phyloP scores from a whole-genome alignment of 441 rosid genomes.

The Adansonia rubrostipa region DNA sequence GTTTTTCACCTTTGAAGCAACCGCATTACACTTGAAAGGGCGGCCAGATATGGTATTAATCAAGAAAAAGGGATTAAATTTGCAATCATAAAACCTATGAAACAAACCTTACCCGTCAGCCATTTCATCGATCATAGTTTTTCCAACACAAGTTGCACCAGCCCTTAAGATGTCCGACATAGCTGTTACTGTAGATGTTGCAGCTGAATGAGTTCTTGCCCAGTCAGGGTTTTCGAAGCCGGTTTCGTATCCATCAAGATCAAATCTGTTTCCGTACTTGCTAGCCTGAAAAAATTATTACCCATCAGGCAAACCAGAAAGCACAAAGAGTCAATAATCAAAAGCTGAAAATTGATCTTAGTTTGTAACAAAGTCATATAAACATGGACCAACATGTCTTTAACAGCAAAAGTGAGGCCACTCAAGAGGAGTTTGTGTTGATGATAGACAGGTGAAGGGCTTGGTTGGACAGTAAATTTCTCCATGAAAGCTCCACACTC shows the following conservation, averaged over 20 bases:
- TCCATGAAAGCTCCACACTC: too few species aligned
- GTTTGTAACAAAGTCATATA: neutral
- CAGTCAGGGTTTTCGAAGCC: slow-evolving; percentile 95
- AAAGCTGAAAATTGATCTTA: neutral
- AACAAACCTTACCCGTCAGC: slow-evolving; percentile 62
- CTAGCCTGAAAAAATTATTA: neutral
- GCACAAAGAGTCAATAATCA: slow-evolving; percentile 3
- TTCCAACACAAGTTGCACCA: slow-evolving; percentile 78
- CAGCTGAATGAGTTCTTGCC: slow-evolving; percentile 76
- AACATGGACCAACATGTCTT: too few species aligned
- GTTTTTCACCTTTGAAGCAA: slow-evolving; percentile 58
- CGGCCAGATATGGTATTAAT: slow-evolving; percentile 61
- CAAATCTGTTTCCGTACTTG: slow-evolving; percentile 56
- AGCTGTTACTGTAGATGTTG: slow-evolving; percentile 50
- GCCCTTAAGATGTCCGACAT: slow-evolving; percentile 61
- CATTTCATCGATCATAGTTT: slow-evolving; percentile 88
- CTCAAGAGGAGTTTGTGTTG: too few species aligned
- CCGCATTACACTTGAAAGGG: slow-evolving; percentile 69
- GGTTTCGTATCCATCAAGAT: slow-evolving; percentile 73
- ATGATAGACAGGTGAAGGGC: too few species aligned
- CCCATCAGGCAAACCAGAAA: neutral
- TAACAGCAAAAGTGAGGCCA: too few species aligned
- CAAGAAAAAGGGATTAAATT: neutral
- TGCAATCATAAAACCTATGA: neutral
- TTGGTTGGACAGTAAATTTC: too few species aligned